Conservation (phyloP, 495 filamentous ascomycete genomes). For the Ascobolus immersus region DNA sequence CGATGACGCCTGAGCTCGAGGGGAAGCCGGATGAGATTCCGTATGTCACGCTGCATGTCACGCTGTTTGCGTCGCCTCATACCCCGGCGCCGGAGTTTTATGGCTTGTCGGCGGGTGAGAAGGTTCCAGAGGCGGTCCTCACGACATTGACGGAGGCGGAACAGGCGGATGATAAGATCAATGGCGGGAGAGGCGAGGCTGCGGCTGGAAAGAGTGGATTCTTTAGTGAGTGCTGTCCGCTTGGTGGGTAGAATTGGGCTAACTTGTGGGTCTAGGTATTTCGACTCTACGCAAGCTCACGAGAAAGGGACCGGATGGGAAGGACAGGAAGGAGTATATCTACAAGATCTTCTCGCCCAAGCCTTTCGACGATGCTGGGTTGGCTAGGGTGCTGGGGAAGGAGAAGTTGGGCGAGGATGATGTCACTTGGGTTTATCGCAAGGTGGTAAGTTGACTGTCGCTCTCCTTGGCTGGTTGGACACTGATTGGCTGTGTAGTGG, state of each 20-base stretch:
- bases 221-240: no score
- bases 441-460: neutral
- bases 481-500: slow-evolving; percentile 24
- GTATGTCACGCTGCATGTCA: slow-evolving; percentile 66
- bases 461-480: neutral
- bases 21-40: slow-evolving; percentile 42
- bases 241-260: no score
- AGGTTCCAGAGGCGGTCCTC: slow-evolving; percentile 45
- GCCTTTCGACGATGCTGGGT: slow-evolving; percentile 18
- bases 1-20: slow-evolving; percentile 25
- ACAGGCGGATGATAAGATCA: slow-evolving; percentile 19
- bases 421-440: slow-evolving; percentile 2
- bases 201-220: slow-evolving; percentile 50
- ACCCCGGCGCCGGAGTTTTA: slow-evolving; percentile 44
- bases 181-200: slow-evolving; percentile 18
- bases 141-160: slow-evolving; percentile 50
- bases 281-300: slow-evolving; percentile 41
- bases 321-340: slow-evolving; percentile 37
- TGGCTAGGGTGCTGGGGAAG: slow-evolving; percentile 1
- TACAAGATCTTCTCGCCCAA: slow-evolving; percentile 91
- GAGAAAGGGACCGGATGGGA: slow-evolving; percentile 27
- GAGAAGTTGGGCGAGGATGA: slow-evolving; percentile 5
- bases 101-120: slow-evolving; percentile 25
- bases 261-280: no score
- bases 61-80: slow-evolving; percentile 56